Evolutionary conservation across 202 grass and related monocot species (phyloP), one percentile per base, ranked within the genome.

Genomic region (Bolboschoenoplectus hybrid): DNA sequence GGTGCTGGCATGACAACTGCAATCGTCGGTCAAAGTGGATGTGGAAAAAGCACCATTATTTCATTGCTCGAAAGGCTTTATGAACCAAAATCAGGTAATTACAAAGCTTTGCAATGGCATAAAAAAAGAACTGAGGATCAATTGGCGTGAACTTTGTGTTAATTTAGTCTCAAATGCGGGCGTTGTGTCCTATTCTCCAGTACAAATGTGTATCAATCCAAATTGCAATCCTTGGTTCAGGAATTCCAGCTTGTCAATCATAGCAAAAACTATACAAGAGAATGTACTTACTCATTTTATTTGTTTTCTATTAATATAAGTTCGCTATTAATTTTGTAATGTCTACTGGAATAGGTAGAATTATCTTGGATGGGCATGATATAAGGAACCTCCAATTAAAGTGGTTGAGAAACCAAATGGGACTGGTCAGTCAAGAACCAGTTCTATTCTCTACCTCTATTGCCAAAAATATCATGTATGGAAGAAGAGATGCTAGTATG

Each of bases 51-150:
- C 2, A 97, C 91, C n/a, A 84, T 97, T 62, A 94, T 97, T 39
- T 85, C 65, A n/a, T 82, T 97, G 10, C 91, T 97, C 46, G 91
- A 97, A 82, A 83, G 91, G 9, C 93, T 97, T 92, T 94, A 94
- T 74, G 91, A 94, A 72, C 68, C 68, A 47, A 72, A 45, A 72
- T 72, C 68, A 47, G 68, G 17, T 72, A 70, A 70, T 44, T 43
- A 7, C 67, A 70, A 43, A n/a, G 38, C 13, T 69, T 46, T 72
- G 38, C 13, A 14, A 45, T 47, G 14, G 68, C 0, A 39, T 71
- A 72, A 47, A 38, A 41, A 72, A 72, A 72, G 0, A 46, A 67
- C 5, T 46, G 36, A 44, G 17, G 13, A 16, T 46, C 41, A 72
- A 47, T 72, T 72, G 14, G 6, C 5, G 19, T 43, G 41, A 44